These are phyloP conservation scores for Tylopilus vinaceipallidus DNA, from an alignment of 768 basidiomycete genomes.

Conservation along the genomic window DNA sequence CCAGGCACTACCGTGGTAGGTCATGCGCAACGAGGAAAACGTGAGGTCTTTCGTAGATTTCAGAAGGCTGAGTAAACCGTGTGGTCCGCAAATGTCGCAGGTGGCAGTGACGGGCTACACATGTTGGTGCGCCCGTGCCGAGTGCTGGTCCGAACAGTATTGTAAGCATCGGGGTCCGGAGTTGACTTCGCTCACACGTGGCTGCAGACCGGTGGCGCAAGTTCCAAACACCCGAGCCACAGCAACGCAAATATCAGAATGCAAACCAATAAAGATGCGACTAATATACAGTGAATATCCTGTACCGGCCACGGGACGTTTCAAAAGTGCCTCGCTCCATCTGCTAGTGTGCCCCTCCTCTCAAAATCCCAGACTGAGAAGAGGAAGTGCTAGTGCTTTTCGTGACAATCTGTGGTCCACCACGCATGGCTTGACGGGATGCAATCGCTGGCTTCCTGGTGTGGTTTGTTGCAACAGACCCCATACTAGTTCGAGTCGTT, in stretches of 20 bases:
- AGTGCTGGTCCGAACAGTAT: too few species aligned
- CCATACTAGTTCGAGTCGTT: slow-evolving; percentile 7
- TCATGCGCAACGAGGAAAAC: slow-evolving; percentile 19
- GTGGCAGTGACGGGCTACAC: neutral
- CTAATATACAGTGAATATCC: slow-evolving; percentile 26
- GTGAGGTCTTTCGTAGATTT: slow-evolving; percentile 17
- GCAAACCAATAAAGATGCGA: slow-evolving; percentile 9
- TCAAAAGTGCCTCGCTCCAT: neutral
- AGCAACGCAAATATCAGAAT: slow-evolving; percentile 3
- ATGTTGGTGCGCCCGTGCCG: too few species aligned
- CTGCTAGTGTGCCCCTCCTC: slow-evolving; percentile 18
- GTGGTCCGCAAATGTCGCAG: slow-evolving; percentile 1
- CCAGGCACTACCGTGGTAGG: slow-evolving; percentile 9
- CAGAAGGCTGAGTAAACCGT: neutral
- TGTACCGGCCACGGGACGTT: neutral
- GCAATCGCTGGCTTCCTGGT: slow-evolving; percentile 10
- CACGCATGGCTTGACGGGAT: slow-evolving; percentile 11
- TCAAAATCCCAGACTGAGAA: slow-evolving; percentile 28
- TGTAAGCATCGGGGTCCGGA: neutral
- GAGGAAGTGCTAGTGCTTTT: slow-evolving; percentile 25
- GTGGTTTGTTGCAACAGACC: slow-evolving; percentile 9
- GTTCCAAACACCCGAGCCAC: neutral
- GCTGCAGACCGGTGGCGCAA: neutral
- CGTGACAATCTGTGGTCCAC: slow-evolving; percentile 9
- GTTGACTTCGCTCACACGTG: neutral